Evolutionary conservation across 148 eudicot genomes (phyloP).

Genomic region (Amaranthus cruentus): DNA sequence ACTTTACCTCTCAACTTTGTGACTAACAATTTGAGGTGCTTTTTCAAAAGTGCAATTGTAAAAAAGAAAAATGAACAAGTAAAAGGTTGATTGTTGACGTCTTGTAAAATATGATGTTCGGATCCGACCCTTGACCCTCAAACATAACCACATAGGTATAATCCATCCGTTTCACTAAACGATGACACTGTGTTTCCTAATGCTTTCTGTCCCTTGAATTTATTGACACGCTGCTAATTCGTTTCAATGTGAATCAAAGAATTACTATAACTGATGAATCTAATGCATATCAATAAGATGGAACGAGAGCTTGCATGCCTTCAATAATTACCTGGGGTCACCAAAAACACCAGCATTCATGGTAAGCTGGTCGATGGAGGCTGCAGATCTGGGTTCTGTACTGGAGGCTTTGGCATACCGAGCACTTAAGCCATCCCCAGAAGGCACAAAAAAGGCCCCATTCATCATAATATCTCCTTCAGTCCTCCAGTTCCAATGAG

Average conservation of each 20-base stretch:
- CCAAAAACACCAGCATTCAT: conserved; percentile 64
- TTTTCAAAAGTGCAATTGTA: background rate
- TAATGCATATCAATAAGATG: background rate
- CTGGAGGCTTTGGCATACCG: conserved; percentile 73
- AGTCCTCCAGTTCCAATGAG: conserved; percentile 59
- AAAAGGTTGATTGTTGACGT: background rate
- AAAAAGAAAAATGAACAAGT: background rate
- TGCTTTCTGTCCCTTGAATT: too few relatives aligned
- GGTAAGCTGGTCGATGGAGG: conserved; percentile 54
- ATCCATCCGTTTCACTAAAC: too few relatives aligned
- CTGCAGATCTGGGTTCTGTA: conserved; percentile 52
- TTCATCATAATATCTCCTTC: conserved; percentile 59
- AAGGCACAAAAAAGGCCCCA: conserved; percentile 64
- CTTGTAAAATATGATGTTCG: background rate
- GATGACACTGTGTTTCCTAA: too few relatives aligned
- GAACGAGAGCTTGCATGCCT: background rate
- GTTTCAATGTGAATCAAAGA: too few relatives aligned
- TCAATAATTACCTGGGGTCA: conserved; percentile 41
- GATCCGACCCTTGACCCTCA: too few relatives aligned
- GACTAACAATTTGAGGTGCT: background rate
- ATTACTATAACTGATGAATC: background rate
- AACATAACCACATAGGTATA: too few relatives aligned
- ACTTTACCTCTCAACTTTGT: background rate
- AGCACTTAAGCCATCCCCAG: conserved; percentile 43
- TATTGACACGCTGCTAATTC: too few relatives aligned